A percentile compares a stretch with the other conserved stretches of the same genome.
Conservation (phyloP, 768 basidiomycete species). For the Dendrothele bispora region DNA sequence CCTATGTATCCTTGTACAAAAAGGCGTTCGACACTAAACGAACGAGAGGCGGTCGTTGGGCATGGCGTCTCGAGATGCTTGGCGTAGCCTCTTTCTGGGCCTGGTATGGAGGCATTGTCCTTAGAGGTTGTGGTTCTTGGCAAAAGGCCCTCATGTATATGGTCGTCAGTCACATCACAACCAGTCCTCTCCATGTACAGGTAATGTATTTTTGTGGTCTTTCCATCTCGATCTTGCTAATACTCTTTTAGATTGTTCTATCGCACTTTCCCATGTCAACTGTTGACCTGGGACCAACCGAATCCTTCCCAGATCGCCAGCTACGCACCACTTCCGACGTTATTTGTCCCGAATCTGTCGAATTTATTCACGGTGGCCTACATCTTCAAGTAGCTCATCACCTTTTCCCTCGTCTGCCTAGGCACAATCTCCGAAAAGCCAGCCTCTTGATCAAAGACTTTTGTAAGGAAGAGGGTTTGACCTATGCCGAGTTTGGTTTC, state of each 20-base stretch:
- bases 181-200: conserved; percentile 94
- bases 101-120: conserved; percentile 72
- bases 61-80: conserved; percentile 72
- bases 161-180: conserved; percentile 78
- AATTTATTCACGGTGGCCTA: conserved; percentile 94
- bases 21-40: conserved; percentile 64
- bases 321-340: conserved; percentile 98
- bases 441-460: conserved; percentile 85
- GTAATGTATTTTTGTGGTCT: conserved; percentile 34
- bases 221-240: neutral
- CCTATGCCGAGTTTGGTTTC: conserved; percentile 92
- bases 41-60: conserved; percentile 72
- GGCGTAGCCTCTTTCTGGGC: conserved; percentile 84
- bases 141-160: conserved; percentile 69
- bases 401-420: conserved; percentile 91
- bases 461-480: conserved; percentile 79
- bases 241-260: conserved; percentile 71
- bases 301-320: conserved; percentile 93
- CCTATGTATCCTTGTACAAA: conserved; percentile 73
- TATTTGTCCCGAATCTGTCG: conserved; percentile 78
- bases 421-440: conserved; percentile 88
- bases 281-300: conserved; percentile 82
- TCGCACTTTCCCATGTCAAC: conserved; percentile 98
- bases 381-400: conserved; percentile 98
- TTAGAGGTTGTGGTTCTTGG: conserved; percentile 74